Base-by-base conservation (phyloP, 331 rosid genomes). In the Quercus phellos region DNA sequence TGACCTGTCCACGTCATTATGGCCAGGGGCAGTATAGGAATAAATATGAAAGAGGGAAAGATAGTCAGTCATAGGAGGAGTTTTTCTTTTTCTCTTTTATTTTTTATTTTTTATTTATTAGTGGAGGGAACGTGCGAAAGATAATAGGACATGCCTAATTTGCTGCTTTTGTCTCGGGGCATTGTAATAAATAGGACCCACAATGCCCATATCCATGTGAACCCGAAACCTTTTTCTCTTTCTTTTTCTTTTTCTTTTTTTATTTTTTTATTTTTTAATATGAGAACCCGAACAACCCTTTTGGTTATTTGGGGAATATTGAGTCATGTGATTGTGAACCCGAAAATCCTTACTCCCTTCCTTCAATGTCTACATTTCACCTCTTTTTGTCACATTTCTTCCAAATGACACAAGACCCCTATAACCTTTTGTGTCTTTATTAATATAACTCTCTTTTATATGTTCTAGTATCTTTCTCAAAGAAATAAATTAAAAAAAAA, bases 141-240 rank as follows among this genome's bases (percentile, higher is more conserved):
- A 59, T 4, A 59, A 46, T 19, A 56, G 0, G 16, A 21, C 67
- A 32, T 32, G 54, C 79, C 77, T 68, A 55, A 58, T 77, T 34
- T 35, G 79, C 72, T 26, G 51, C 84, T 51, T 63, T 34, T 83
- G 83, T 61, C 78, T 55, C 27, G 68, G 75, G 79, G 51, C 77
- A 69, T 72, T 59, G 79, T 73, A 69, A 61, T 24, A 12, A 46
- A 46, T 75, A 69, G 54, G 88, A 27, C 81, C 85, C 80, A 76
- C 78, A 46, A 68, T 68, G 66, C 5, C 59, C 75, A 70, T 18
- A 50, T 70, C 81, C 90, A 80, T 90, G 89, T 87, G 93, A 92
- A 81, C 79, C 72, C 84, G 4, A 16, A 83, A 13, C 17, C 9
- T 11, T 38, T 5, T 34, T 34, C 9, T 38, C 11, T 8, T 38